Evolutionary conservation across 768 basidiomycete species (phyloP).

Genomic region (Mycena venus): DNA sequence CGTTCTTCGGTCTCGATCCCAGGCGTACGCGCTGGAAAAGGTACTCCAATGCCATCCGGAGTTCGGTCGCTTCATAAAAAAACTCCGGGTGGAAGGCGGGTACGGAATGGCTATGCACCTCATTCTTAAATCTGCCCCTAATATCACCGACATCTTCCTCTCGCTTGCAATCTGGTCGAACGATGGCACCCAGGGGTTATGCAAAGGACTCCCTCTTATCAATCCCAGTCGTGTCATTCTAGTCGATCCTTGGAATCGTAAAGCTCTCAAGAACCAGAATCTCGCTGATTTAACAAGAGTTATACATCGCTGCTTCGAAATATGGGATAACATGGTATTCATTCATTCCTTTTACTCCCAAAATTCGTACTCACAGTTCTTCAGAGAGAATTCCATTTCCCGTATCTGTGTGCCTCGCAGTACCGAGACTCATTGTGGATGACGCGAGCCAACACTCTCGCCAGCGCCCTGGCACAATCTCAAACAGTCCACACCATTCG

Average conservation of each 20-base stretch:
- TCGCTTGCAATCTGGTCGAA: background rate
- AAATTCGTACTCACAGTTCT: background rate
- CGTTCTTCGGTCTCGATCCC: conserved; percentile 24
- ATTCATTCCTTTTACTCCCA: no score
- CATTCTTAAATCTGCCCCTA: background rate
- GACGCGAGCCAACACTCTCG: background rate
- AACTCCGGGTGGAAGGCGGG: no score
- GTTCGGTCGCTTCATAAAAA: conserved; percentile 31
- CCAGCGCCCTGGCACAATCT: background rate
- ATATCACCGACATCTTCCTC: conserved; percentile 3
- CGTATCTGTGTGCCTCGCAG: background rate
- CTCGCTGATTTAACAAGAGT: background rate
- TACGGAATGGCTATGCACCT: conserved; percentile 26
- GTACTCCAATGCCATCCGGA: background rate
- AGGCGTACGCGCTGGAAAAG: background rate
- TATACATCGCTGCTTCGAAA: background rate
- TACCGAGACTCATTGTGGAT: background rate
- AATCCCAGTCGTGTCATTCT: background rate
- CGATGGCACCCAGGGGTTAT: background rate
- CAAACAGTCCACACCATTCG: background rate
- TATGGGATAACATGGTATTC: background rate
- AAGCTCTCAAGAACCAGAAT: background rate
- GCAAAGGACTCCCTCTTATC: conserved; percentile 2
- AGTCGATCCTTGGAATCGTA: background rate
- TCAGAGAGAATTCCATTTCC: background rate